These are phyloP conservation scores for Cryptococcus sp. DNA, from an alignment of 1,284 basidiomycete species.

Conservation along the genomic window DNA sequence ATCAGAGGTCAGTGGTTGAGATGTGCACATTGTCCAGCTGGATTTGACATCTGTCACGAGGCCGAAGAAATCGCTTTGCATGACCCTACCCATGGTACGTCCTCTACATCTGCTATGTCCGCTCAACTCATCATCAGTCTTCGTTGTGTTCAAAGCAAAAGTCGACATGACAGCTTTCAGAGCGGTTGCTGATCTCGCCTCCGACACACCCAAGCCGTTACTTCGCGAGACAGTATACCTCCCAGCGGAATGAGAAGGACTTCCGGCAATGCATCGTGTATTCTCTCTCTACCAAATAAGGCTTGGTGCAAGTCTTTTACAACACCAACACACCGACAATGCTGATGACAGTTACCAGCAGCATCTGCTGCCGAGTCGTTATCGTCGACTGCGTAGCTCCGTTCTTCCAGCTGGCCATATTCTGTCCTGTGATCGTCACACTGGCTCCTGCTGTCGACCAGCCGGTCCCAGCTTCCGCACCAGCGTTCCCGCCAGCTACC, in stretches of 20 bases:
- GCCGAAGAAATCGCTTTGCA: conserved; percentile 76
- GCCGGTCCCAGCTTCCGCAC: background rate
- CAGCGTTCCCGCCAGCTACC: background rate
- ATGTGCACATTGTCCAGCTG: conserved; percentile 74
- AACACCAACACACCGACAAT: background rate
- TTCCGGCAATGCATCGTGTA: too few species aligned
- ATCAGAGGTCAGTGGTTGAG: conserved; percentile 81
- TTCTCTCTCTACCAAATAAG: too few species aligned
- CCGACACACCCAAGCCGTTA: conserved; percentile 36
- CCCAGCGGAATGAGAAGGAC: too few species aligned
- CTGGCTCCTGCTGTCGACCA: background rate
- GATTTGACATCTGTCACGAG: conserved; percentile 66
- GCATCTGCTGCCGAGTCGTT: background rate
- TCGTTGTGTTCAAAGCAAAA: conserved; percentile 76
- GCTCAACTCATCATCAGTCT: conserved; percentile 50
- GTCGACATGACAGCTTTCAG: conserved; percentile 52
- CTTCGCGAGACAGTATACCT: conserved; percentile 36
- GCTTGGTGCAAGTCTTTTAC: too few species aligned
- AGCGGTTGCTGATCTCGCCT: conserved; percentile 32
- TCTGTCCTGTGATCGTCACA: background rate
- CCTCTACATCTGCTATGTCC: background rate
- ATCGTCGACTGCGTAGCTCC: background rate
- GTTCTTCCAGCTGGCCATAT: background rate
- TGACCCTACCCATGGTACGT: conserved; percentile 61
- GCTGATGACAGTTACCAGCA: background rate